These are phyloP conservation scores for Butyriboletus loyo DNA, from an alignment of 768 basidiomycete species.

Conservation along the genomic window DNA sequence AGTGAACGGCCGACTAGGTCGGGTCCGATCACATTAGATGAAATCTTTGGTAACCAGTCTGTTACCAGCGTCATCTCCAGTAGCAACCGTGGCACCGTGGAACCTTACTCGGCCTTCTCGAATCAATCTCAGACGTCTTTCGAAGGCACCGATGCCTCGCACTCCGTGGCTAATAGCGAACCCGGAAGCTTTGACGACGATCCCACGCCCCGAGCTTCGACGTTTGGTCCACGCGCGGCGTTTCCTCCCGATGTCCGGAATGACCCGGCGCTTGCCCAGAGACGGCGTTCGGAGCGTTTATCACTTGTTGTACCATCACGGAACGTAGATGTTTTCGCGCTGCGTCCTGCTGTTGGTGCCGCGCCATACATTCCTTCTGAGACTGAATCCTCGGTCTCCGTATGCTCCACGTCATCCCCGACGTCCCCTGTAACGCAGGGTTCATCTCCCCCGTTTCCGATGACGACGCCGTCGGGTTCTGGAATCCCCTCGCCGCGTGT, in stretches of 20 bases:
- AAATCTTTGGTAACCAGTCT: constrained; percentile 7
- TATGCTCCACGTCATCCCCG: constrained; percentile 12
- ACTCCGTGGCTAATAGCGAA: constrained; percentile 4
- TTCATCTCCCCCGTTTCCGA: constrained; percentile 1
- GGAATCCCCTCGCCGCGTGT: neutral
- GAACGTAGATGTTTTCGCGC: neutral
- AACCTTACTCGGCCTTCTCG: neutral
- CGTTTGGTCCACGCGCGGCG: constrained; percentile 9
- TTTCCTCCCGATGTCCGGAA: neutral
- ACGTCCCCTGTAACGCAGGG: constrained; percentile 4
- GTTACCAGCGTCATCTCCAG: constrained; percentile 1
- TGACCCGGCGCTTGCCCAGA: neutral
- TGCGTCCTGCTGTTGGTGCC: constrained; percentile 22
- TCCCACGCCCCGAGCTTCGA: constrained; percentile 24
- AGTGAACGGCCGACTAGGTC: neutral
- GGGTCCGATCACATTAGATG: constrained; percentile 2
- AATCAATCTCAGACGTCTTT: constrained; percentile 1
- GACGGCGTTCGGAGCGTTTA: constrained; percentile 11
- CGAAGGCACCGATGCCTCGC: constrained; percentile 3
- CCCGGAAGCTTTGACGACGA: constrained; percentile 16
- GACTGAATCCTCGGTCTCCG: constrained; percentile 8
- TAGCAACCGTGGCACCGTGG: neutral
- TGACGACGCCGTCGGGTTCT: neutral
- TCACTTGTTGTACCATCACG: constrained; percentile 16
- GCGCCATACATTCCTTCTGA: constrained; percentile 23